Base-by-base conservation (phyloP, 345 rosid species). In the Populus simonii region DNA sequence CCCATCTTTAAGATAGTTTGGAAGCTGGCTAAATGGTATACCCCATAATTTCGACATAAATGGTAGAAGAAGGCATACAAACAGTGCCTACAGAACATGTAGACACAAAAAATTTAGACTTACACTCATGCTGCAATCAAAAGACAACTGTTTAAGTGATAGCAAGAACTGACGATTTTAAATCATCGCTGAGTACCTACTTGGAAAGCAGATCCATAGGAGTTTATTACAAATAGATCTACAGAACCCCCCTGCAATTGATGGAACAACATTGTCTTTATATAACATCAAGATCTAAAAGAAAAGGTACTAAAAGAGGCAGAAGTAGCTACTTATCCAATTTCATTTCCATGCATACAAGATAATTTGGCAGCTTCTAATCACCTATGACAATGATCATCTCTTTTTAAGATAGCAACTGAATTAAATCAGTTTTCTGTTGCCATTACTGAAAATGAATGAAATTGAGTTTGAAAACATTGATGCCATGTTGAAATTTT, bases 1-100 rank as follows among this genome's bases (percentile, higher is more conserved):
- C 27, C 95, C 98, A 68, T 89, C 98, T 90, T 82, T 90, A 55
- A 94, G 89, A 84, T 94, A 94, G 86, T 68, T 89, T 6, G 96
- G 95, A 80, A 94, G 93, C 83, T 91, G 97, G 74, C 84, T 78
- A 79, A 94, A 94, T 18, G 98, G 98, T 75, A 94, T 80, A 22
- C 97, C 98, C 98, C 98, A 94, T 77, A 94, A 85, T 85, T 93
- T 94, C 33, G 98, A 94, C 84, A 94, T 81, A 80, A 94, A 92
- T 47, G 98, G 98, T 61, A 93, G 91, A 69, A 94, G 92, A 80
- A 94, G 85, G 82, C 87, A 91, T 66, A 94, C 81, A 78, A 94
- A 93, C 65, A 93, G 49, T 70, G 95, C 97, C 97, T 94, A 86
- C 72, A 74, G 62, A 72, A 82, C 62, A 78, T 82, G 79, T 12